These are phyloP conservation scores for Orbilia ellipsospora DNA, from an alignment of 2,329 filamentous ascomycete species.

Conservation along the genomic window DNA sequence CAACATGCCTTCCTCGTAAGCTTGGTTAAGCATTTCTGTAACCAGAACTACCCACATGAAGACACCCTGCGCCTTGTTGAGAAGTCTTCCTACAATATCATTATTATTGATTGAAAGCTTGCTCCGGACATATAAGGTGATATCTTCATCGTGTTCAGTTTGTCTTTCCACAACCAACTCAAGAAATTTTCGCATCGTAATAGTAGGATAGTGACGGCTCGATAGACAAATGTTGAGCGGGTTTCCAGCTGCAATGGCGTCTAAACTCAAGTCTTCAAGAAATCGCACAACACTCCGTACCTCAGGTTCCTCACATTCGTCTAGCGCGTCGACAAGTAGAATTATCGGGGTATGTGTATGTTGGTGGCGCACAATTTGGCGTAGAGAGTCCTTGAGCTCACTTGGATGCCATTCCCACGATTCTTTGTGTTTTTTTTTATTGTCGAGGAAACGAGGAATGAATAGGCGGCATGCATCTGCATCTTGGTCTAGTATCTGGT, in stretches of 20 bases:
- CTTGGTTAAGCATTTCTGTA: conserved; percentile 56
- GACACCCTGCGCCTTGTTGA: conserved; percentile 23
- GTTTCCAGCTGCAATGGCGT: conserved; percentile 37
- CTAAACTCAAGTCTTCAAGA: conserved; percentile 58
- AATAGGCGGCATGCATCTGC: no score
- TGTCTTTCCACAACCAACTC: conserved; percentile 59
- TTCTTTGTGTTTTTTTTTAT: conserved; percentile 34
- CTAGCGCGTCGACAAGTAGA: conserved; percentile 61
- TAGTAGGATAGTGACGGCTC: conserved; percentile 61
- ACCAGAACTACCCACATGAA: conserved; percentile 55
- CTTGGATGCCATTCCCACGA: conserved; percentile 7
- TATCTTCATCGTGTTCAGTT: conserved; percentile 60
- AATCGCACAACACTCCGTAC: conserved; percentile 61
- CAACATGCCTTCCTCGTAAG: conserved; percentile 43
- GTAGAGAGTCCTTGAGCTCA: conserved; percentile 33
- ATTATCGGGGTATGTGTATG: conserved; percentile 14
- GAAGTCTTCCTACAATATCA: conserved; percentile 14
- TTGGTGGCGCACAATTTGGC: neutral
- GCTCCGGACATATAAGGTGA: conserved; percentile 37
- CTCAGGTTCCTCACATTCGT: conserved; percentile 61
- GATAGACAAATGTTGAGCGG: conserved; percentile 60
- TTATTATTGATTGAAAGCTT: neutral
- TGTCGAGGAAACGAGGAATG: conserved; percentile 6
- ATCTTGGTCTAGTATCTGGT: conserved; percentile 55
- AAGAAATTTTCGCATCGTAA: conserved; percentile 58